A percentile compares a stretch with the other conserved stretches of the same genome.
These are phyloP conservation scores for Aspergillus felis DNA, from an alignment of 2,329 filamentous ascomycete genomes.

Conservation along the genomic window DNA sequence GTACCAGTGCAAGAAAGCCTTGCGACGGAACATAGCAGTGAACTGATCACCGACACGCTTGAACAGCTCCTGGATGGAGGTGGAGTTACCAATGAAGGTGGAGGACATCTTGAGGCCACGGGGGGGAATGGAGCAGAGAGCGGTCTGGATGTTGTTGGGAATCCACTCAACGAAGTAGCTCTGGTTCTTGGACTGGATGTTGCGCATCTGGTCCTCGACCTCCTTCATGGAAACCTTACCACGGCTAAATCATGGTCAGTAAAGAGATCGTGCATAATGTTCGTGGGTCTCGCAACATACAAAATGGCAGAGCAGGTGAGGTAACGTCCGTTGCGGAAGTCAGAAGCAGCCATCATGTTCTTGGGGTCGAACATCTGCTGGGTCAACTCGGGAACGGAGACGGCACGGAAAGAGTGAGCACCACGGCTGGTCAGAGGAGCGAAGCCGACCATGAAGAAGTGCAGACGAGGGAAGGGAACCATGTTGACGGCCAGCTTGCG, in stretches of 20 bases:
- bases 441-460: slow-evolving; percentile 99
- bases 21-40: slow-evolving; percentile 99
- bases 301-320: slow-evolving; percentile 99
- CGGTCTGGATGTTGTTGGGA: slow-evolving; percentile 99
- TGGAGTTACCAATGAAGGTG: slow-evolving; percentile 98
- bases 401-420: slow-evolving; percentile 92
- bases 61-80: slow-evolving; percentile 99
- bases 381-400: slow-evolving; percentile 95
- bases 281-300: slow-evolving; percentile 40
- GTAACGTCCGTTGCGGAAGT: slow-evolving; percentile 99
- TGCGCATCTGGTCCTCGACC: slow-evolving; percentile 99
- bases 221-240: slow-evolving; percentile 99
- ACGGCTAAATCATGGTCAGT: slow-evolving; percentile 58
- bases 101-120: slow-evolving; percentile 98
- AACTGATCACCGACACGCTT: slow-evolving; percentile 99
- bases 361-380: slow-evolving; percentile 99
- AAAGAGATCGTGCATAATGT: not conserved
- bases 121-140: slow-evolving; percentile 96
- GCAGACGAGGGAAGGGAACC: slow-evolving; percentile 99
- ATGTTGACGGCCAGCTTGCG: slow-evolving; percentile 99
- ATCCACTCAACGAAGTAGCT: slow-evolving; percentile 99
- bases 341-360: slow-evolving; percentile 99
- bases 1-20: slow-evolving; percentile 99
- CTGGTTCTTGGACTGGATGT: slow-evolving; percentile 99
- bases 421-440: slow-evolving; percentile 93